Conservation (phyloP, 2,329 filamentous ascomycete species). For the Aspergillus nomiae region DNA sequence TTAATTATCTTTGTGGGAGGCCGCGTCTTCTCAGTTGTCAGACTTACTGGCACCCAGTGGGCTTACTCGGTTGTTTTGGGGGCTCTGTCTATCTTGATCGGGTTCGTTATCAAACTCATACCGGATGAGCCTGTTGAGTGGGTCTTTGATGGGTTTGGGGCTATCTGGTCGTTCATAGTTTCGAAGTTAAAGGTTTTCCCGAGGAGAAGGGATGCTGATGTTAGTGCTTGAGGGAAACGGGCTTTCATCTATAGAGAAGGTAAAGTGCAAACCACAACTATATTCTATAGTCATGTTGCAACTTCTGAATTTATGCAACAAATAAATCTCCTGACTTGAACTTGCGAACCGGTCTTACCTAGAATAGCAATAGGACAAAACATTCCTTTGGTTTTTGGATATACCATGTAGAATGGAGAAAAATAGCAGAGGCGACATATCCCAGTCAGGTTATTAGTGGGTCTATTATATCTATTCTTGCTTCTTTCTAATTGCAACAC, state of each 20-base stretch:
- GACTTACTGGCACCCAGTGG: conserved; percentile 56
- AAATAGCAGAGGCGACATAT: not conserved
- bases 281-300: not conserved
- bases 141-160: not conserved
- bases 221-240: not conserved
- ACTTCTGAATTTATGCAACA: not conserved
- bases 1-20: conserved; percentile 62
- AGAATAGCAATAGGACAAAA: not conserved
- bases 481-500: not conserved
- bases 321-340: not conserved
- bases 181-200: not conserved
- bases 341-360: not conserved
- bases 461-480: not conserved
- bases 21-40: conserved; percentile 55
- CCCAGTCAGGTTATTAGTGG: not conserved
- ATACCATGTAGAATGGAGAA: not conserved
- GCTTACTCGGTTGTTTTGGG: conserved; percentile 26
- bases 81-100: not conserved
- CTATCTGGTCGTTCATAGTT: not conserved
- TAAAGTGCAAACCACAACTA: not conserved
- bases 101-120: not conserved
- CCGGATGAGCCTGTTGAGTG: not conserved
- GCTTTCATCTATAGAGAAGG: not conserved
- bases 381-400: not conserved
- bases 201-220: not conserved